A percentile compares a stretch with the other conserved stretches of the same genome.
Evolutionary conservation across 306 rosid species (phyloP).

Genomic region (Prunus kanzakura): DNA sequence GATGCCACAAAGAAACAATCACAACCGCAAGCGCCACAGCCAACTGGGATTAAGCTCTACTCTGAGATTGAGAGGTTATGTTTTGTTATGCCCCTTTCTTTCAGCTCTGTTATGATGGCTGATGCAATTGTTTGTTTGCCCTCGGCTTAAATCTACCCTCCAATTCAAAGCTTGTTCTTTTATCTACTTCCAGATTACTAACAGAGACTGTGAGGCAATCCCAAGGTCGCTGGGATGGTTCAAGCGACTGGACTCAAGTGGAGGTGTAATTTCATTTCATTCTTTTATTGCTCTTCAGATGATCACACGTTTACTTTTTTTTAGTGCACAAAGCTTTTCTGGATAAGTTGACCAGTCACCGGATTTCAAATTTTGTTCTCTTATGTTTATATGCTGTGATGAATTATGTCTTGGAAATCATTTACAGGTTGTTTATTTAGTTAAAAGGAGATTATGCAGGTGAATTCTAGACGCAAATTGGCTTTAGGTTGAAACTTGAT

Average conservation of each 20-base stretch:
- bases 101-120: background rate
- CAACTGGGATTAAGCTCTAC: constrained; percentile 70
- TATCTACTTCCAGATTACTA: constrained; percentile 48
- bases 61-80: constrained; percentile 74
- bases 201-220: constrained; percentile 80
- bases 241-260: constrained; percentile 74
- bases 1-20: constrained; percentile 8
- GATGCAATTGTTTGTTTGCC: background rate
- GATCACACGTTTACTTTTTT: constrained; percentile 3
- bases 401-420: background rate
- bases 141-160: too few relatives aligned
- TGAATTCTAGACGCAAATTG: background rate
- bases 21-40: constrained; percentile 27
- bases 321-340: constrained; percentile 7
- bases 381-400: background rate
- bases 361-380: background rate
- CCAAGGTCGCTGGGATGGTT: constrained; percentile 69
- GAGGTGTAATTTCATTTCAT: constrained; percentile 47
- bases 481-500: background rate
- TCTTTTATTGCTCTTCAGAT: background rate
- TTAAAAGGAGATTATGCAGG: background rate
- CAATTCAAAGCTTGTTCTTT: background rate
- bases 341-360: background rate
- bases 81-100: background rate
- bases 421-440: background rate